Evolutionary conservation across 768 basidiomycete species (phyloP).

Genomic region (Dioszegia aurantiaca): DNA sequence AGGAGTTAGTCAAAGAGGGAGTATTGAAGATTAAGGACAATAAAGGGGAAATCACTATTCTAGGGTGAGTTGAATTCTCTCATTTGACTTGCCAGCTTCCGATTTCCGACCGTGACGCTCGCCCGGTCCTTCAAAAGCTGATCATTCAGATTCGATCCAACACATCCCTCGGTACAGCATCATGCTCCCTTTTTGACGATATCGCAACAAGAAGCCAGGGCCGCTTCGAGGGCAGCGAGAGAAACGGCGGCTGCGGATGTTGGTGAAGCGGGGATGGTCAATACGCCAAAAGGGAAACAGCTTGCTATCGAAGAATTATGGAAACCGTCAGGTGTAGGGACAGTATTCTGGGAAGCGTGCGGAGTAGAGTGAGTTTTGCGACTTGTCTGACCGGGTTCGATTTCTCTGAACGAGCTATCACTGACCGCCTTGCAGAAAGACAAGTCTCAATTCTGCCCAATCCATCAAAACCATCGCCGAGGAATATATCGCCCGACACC

Average conservation of each 20-base stretch:
- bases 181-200: conserved; percentile 63
- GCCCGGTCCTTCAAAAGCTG: background rate
- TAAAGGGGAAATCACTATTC: conserved; percentile 41
- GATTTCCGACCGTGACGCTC: no score
- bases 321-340: conserved; percentile 66
- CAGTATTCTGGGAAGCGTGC: conserved; percentile 64
- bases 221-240: conserved; percentile 61
- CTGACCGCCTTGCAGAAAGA: background rate
- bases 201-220: conserved; percentile 64
- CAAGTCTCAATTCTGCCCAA: conserved; percentile 20
- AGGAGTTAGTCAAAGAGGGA: conserved; percentile 68
- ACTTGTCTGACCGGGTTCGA: no score
- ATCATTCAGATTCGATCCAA: conserved; percentile 57
- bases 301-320: conserved; percentile 67
- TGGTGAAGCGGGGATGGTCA: conserved; percentile 53
- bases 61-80: conserved; percentile 49
- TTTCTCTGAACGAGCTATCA: no score
- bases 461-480: conserved; percentile 54
- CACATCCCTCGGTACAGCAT: conserved; percentile 60
- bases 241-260: conserved; percentile 56
- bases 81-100: no score
- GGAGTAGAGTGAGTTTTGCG: conserved; percentile 65
- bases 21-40: conserved; percentile 71
- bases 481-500: conserved; percentile 62
- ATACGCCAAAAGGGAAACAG: conserved; percentile 55